Evolutionary conservation across 345 rosid species (phyloP), one percentile per base, ranked within the genome.

Genomic region (Erucastrum elatum): DNA sequence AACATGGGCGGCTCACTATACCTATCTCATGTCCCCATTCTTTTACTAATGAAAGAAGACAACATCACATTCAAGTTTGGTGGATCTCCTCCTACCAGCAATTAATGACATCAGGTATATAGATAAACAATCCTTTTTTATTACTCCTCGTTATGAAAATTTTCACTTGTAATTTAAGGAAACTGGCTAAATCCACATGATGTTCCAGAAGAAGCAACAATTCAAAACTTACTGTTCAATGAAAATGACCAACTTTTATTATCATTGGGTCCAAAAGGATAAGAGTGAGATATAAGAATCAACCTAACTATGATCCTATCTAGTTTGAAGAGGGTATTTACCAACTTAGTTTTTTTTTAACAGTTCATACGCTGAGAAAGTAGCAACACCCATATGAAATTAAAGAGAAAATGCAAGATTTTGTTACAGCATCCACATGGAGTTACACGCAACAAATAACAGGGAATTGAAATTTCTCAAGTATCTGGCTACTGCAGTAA

Each of bases 191-290:
- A 80, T 62, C 72, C 65, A 30, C 73, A 66, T 82, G 79, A 68
- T 79, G 73, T 77, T 53, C 80, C 70, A 74, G 68, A 68, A 82
- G 61, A 82, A 68, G 84, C 66, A 81, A 77, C 70, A 81, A 72
- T 61, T 72, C 61, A 65, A 56, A 71, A 16, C 60, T 74, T 69
- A 84, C 90, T 83, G 88, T 86, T 79, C 86, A 78, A 34, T 75
- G 98, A 93, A 85, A 87, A 85, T 78, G 90, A 86, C 91, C 79
- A 68, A 68, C 75, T 33, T 67, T 30, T 67, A 1, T 60, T 58
- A 63, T 75, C 70, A 31, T 33, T 71, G 84, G 86, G 86, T 76
- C 80, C 91, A 86, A 65, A n/a, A 67, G 84, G 68, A 75, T 83
- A 74, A 29, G 84, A 83, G 81, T 82, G 81, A 72, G 77, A 64